A percentile compares a stretch with the other conserved stretches of the same genome.
phyloP scores from a whole-genome alignment of 129 eudicot genomes.

The Gnaphalium uliginosum region DNA sequence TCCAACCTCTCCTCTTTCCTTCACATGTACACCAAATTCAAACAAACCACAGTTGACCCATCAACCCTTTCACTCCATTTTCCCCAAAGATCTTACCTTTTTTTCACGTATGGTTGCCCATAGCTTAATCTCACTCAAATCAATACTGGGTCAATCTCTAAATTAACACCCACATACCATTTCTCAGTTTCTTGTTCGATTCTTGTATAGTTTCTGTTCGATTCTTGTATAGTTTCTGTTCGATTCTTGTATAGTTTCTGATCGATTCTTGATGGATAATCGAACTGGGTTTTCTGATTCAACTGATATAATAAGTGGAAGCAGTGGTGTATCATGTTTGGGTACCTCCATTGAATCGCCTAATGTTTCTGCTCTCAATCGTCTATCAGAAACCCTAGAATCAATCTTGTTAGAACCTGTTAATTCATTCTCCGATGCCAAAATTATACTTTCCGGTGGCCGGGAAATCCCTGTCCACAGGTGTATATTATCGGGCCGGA shows the following conservation, averaged over 20 bases:
- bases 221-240: not conserved
- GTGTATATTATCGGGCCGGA: constrained; percentile 66
- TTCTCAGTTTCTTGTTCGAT: constrained; percentile 3
- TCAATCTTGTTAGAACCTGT: constrained; percentile 40
- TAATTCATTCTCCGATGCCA: constrained; percentile 59
- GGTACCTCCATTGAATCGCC: constrained; percentile 23
- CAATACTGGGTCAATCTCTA: constrained; percentile 11
- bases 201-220: constrained; percentile 12
- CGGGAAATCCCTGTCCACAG: constrained; percentile 66
- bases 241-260: not conserved
- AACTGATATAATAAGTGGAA: constrained; percentile 57
- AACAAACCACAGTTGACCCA: constrained; percentile 35
- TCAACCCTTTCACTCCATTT: not conserved
- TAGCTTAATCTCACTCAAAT: not conserved
- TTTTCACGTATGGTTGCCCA: not conserved
- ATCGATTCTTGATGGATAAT: constrained; percentile 26
- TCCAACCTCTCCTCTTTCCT: not conserved
- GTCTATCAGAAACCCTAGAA: constrained; percentile 49
- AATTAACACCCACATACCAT: constrained; percentile 1
- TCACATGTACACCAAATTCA: not conserved
- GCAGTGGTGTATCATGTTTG: constrained; percentile 47
- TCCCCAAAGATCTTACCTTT: constrained; percentile 11
- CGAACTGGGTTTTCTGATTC: constrained; percentile 62
- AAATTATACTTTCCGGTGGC: constrained; percentile 45
- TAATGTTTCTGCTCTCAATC: constrained; percentile 40